These are phyloP conservation scores for Candida nonsorbophila DNA, from an alignment of 805 yeast species.

Conservation along the genomic window DNA sequence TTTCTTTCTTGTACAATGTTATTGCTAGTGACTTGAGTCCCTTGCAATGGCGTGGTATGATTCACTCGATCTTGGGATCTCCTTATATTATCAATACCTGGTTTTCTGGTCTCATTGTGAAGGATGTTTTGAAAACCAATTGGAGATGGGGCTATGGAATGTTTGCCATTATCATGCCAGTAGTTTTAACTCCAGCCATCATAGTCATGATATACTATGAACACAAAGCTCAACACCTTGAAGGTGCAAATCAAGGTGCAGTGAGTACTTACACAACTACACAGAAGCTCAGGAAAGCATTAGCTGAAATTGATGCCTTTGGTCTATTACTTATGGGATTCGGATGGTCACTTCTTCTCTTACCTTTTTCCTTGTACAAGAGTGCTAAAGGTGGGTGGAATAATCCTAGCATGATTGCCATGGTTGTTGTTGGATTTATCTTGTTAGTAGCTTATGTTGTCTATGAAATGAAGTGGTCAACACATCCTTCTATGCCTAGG, in stretches of 20 bases:
- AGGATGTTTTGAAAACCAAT: constrained; percentile 21
- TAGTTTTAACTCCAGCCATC: constrained; percentile 28
- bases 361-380: constrained; percentile 32
- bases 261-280: no score
- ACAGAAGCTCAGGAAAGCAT: no score
- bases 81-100: constrained; percentile 41
- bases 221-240: constrained; percentile 16
- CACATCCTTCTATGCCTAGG: constrained; percentile 33
- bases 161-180: constrained; percentile 43
- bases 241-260: constrained; percentile 6
- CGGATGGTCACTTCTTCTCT: constrained; percentile 31
- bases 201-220: constrained; percentile 25
- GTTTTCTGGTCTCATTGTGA: constrained; percentile 35
- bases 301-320: constrained; percentile 32
- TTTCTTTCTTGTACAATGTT: constrained; percentile 11
- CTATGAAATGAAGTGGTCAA: constrained; percentile 31
- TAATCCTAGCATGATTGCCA: constrained; percentile 38
- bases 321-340: constrained; percentile 34
- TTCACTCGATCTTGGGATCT: constrained; percentile 15
- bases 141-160: constrained; percentile 55
- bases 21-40: constrained; percentile 18
- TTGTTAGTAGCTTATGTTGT: constrained; percentile 25
- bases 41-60: constrained; percentile 20
- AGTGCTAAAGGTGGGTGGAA: constrained; percentile 27
- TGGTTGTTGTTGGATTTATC: constrained; percentile 35